Evolutionary conservation across 495 filamentous ascomycete species (phyloP).

Genomic region (Clavariopsis aquatica): DNA sequence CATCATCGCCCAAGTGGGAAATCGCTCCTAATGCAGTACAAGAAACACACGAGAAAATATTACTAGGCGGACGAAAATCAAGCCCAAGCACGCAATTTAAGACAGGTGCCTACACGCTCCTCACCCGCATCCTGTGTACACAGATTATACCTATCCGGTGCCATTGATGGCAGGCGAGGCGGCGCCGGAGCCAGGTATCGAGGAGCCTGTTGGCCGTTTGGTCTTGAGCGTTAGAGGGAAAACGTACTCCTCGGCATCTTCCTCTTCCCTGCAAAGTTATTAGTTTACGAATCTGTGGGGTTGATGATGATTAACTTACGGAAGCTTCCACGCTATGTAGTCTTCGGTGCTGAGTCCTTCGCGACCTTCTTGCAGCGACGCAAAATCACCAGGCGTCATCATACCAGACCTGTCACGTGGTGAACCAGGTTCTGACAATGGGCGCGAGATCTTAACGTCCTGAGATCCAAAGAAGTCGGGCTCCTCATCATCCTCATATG

Average conservation of each 20-base stretch:
- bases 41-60: not conserved
- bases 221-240: slow-evolving; percentile 78
- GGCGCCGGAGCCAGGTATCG: slow-evolving; percentile 15
- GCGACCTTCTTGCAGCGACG: slow-evolving; percentile 87
- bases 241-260: slow-evolving; percentile 91
- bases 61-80: not conserved
- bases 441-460: slow-evolving; percentile 89
- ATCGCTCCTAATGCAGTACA: slow-evolving; percentile 12
- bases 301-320: slow-evolving; percentile 62
- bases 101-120: not conserved
- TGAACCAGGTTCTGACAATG: slow-evolving; percentile 89
- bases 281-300: not conserved
- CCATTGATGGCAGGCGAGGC: slow-evolving; percentile 19
- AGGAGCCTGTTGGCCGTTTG: slow-evolving; percentile 35
- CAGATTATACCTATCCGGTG: slow-evolving; percentile 8
- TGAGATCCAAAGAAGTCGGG: slow-evolving; percentile 82
- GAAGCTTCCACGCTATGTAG: slow-evolving; percentile 95
- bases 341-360: slow-evolving; percentile 96
- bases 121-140: not conserved
- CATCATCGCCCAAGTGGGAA: slow-evolving; percentile 22
- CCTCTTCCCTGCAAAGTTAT: slow-evolving; percentile 61
- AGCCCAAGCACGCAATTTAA: slow-evolving; percentile 9
- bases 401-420: slow-evolving; percentile 88
- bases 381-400: slow-evolving; percentile 99
- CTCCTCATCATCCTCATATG: slow-evolving; percentile 70